Conservation (phyloP, 805 yeast genomes). For the Yamadazyma nakazawae region DNA sequence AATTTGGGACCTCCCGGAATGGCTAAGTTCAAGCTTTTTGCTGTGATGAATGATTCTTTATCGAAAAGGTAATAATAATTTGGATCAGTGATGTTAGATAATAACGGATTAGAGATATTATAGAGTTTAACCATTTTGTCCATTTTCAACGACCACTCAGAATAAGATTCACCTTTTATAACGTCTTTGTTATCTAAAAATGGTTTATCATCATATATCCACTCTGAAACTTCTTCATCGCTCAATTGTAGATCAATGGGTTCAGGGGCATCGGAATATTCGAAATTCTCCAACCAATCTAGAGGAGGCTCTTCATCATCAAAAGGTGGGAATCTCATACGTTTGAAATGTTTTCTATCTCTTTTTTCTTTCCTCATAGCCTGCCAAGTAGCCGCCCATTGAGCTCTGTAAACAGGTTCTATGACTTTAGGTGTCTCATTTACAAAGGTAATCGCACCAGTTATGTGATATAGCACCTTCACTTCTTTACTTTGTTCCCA, state of each 20-base stretch:
- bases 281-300: slow-evolving; percentile 75
- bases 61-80: slow-evolving; percentile 74
- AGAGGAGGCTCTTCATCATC: slow-evolving; percentile 97
- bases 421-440: slow-evolving; percentile 89
- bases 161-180: slow-evolving; percentile 77
- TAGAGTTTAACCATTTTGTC: slow-evolving; percentile 63
- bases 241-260: slow-evolving; percentile 67
- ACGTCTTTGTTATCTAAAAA: slow-evolving; percentile 50
- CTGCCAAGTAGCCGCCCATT: slow-evolving; percentile 93
- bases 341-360: slow-evolving; percentile 82
- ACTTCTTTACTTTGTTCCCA: slow-evolving; percentile 92
- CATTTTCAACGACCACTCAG: slow-evolving; percentile 62
- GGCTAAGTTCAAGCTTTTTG: slow-evolving; percentile 83
- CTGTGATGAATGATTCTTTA: slow-evolving; percentile 76
- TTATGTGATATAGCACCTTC: slow-evolving; percentile 79
- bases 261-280: slow-evolving; percentile 69
- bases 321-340: slow-evolving; percentile 93
- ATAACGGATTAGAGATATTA: slow-evolving; percentile 66
- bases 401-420: slow-evolving; percentile 87
- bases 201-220: slow-evolving; percentile 82
- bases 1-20: slow-evolving; percentile 96
- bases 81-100: slow-evolving; percentile 54
- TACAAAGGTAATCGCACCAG: slow-evolving; percentile 95
- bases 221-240: slow-evolving; percentile 59
- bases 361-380: slow-evolving; percentile 93